Evolutionary conservation across 495 filamentous ascomycete species (phyloP).

Genomic region (Penicillium pancosmium): DNA sequence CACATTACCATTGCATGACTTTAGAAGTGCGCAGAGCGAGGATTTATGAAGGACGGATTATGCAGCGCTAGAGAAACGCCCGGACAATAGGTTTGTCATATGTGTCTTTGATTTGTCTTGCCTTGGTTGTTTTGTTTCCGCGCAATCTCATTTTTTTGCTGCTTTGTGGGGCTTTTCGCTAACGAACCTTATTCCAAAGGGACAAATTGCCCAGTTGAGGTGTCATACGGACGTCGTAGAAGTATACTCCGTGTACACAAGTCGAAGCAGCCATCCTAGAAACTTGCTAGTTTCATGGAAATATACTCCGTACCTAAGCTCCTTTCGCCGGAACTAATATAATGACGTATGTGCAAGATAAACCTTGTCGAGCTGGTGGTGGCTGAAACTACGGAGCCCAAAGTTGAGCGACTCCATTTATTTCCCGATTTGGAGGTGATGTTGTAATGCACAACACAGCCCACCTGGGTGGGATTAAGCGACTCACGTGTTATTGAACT

Average conservation of each 20-base stretch:
- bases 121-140: not conserved
- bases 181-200: not conserved
- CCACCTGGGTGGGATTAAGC: slow-evolving; percentile 6
- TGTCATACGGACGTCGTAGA: too few relatives aligned
- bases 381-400: not conserved
- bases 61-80: not conserved
- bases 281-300: not conserved
- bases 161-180: not conserved
- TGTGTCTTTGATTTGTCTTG: not conserved
- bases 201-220: not conserved
- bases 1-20: too few relatives aligned
- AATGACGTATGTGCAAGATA: too few relatives aligned
- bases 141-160: not conserved
- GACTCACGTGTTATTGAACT: slow-evolving; percentile 9
- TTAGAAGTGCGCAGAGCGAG: too few relatives aligned
- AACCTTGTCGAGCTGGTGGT: not conserved
- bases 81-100: not conserved
- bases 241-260: not conserved
- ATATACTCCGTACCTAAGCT: not conserved
- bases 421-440: not conserved
- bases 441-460: not conserved
- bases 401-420: not conserved
- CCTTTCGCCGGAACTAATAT: too few relatives aligned
- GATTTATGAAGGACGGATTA: too few relatives aligned
- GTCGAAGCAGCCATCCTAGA: not conserved